Evolutionary conservation across 257 asterid species (phyloP).

Genomic region (Plantago major): DNA sequence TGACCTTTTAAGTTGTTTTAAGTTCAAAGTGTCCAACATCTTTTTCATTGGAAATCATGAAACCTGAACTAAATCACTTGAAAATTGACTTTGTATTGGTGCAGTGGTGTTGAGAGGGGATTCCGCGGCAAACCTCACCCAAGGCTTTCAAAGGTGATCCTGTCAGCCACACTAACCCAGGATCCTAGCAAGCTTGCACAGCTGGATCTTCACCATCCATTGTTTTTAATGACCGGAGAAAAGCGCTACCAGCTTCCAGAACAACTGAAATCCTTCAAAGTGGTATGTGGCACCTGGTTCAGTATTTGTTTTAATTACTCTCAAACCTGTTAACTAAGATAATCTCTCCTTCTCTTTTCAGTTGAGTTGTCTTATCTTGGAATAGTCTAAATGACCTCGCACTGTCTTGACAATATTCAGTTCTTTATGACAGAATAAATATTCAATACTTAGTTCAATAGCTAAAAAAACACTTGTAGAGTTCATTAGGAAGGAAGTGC

Average conservation of each 20-base stretch:
- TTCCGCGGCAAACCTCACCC: slow-evolving; percentile 66
- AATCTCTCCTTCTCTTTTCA: not conserved
- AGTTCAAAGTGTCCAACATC: not conserved
- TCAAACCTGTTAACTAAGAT: slow-evolving; percentile 2
- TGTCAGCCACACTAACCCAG: slow-evolving; percentile 93
- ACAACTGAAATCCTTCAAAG: slow-evolving; percentile 66
- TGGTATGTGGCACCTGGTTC: slow-evolving; percentile 42
- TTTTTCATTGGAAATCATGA: not conserved
- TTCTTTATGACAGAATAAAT: not conserved
- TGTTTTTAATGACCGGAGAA: slow-evolving; percentile 71
- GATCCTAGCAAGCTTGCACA: slow-evolving; percentile 90
- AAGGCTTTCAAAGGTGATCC: slow-evolving; percentile 78
- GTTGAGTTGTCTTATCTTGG: not conserved
- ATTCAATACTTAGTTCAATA: not conserved
- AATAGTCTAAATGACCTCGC: slow-evolving; percentile 1
- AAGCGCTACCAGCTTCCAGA: slow-evolving; percentile 77
- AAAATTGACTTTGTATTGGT: slow-evolving; percentile 14
- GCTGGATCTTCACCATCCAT: slow-evolving; percentile 84
- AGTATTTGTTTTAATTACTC: slow-evolving; percentile 8
- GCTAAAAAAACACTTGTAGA: no score
- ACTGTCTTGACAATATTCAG: not conserved
- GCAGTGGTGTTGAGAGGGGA: slow-evolving; percentile 83
- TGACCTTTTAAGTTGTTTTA: not conserved
- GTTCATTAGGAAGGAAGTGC: no score
- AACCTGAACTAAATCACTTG: slow-evolving; percentile 9